Evolutionary conservation across 2,329 filamentous ascomycete genomes (phyloP), one percentile per base, ranked within the genome.

Genomic region (Phoma sp.): DNA sequence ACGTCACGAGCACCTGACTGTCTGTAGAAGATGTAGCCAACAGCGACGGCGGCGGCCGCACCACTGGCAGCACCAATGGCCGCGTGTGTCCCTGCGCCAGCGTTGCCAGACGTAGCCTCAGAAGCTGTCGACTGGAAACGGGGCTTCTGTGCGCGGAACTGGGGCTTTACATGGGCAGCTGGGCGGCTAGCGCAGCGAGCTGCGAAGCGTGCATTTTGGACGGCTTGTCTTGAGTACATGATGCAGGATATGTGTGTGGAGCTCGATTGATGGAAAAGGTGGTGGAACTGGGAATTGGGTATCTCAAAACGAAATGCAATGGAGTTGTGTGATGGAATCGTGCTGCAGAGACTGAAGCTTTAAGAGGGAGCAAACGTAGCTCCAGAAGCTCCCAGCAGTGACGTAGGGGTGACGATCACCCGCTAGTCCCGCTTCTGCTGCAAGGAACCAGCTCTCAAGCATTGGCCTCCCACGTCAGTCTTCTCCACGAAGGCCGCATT

Each of bases 11-110:
- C 76, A 19, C 82, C 83, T 4, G 82, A 84, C 68, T 80, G 80
- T 45, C 81, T 74, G 71, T 86, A 86, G 72, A 79, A 84, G 53
- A 70, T 63, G 67, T 84, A 85, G 29, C 80, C 80, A 6, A 77
- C 76, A 2, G 72, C 52, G 43, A 83, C 71, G 2, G 82, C 81
- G 13, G 79, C 70, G 22, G 73, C 71, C 19, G 80, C 82, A 48
- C 84, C 84, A 33, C 79, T 79, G 19, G 81, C 32, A 41, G 80
- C 83, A 3, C 82, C 82, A 37, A 79, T 69, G 2, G 83, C 62
- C 9, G 78, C 78, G 56, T 75, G 74, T 25, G 73, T 71, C 32
- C 73, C 70, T 3, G 67, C 57, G 10, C 64, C 61, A 27, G 64
- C 57, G 43, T 63, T 63, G 39, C 65, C 58, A 36, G 67, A 55